These are phyloP conservation scores for Blastomyces emzantsi DNA, from an alignment of 2,329 filamentous ascomycete species.

Conservation along the genomic window DNA sequence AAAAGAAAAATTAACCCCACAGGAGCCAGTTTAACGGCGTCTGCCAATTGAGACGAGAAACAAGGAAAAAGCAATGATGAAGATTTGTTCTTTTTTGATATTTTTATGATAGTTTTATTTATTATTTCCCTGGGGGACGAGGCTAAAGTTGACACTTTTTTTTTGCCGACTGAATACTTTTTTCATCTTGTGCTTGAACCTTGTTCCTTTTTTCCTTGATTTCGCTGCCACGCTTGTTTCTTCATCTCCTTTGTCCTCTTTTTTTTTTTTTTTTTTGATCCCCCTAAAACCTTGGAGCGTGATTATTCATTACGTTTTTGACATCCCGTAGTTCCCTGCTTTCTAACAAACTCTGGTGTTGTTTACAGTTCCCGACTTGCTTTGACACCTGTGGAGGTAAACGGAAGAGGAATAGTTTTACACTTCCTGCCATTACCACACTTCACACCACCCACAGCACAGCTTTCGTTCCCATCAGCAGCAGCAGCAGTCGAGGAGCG, in stretches of 20 bases:
- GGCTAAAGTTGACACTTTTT: not conserved
- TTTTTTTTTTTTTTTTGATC: not conserved
- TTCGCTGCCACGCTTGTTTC: not conserved
- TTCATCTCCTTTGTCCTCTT: not conserved
- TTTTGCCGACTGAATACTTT: not conserved
- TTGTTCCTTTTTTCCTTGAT: not conserved
- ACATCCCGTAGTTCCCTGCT: not conserved
- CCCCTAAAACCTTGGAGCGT: not conserved
- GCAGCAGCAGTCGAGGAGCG: not conserved
- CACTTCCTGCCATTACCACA: slow-evolving; percentile 2
- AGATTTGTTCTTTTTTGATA: not conserved
- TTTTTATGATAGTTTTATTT: not conserved
- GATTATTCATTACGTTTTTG: not conserved
- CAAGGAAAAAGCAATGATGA: not conserved
- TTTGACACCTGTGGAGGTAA: not conserved
- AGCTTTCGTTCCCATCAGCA: not conserved
- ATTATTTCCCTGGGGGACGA: not conserved
- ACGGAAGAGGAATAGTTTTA: slow-evolving; percentile 2
- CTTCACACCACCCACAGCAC: not conserved
- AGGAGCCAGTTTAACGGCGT: not conserved
- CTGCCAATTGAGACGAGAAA: not conserved
- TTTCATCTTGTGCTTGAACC: not conserved
- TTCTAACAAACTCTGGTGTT: slow-evolving; percentile 1
- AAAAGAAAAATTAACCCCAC: not conserved
- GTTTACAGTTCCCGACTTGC: slow-evolving; percentile 3